These are phyloP conservation scores for Clonostachys rhizophaga DNA, from an alignment of 2,329 filamentous ascomycete genomes.

Conservation along the genomic window DNA sequence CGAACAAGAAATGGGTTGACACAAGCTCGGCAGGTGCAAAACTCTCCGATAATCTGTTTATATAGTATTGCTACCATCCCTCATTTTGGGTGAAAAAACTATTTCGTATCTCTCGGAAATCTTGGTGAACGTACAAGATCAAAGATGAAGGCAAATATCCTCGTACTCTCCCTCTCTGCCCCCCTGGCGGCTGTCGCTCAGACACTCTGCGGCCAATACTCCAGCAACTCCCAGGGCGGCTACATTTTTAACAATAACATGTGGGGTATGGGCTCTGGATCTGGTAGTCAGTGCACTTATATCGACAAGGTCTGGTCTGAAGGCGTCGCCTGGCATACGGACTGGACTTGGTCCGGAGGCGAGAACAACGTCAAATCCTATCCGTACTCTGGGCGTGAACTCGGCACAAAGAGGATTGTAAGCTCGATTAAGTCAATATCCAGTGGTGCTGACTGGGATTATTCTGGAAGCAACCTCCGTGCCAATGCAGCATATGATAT, in stretches of 20 bases:
- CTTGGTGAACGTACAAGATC: no score
- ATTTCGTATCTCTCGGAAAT: no score
- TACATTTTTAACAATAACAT: conserved; percentile 30
- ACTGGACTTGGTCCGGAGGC: conserved; percentile 32
- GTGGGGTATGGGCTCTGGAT: conserved; percentile 24
- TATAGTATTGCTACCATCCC: no score
- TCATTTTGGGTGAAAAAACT: no score
- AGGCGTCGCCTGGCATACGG: conserved; percentile 29
- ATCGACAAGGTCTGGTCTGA: conserved; percentile 23
- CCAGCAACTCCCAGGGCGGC: conserved; percentile 1
- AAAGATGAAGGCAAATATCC: no score
- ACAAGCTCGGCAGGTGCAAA: no score
- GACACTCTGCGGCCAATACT: background rate
- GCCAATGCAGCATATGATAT: conserved; percentile 57
- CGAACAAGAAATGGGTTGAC: no score
- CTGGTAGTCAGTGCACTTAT: conserved; percentile 33
- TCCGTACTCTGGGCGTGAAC: conserved; percentile 14
- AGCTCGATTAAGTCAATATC: conserved; percentile 23
- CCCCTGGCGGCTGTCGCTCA: background rate
- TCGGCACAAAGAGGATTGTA: conserved; percentile 16
- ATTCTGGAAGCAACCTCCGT: conserved; percentile 22
- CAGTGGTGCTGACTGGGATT: conserved; percentile 23
- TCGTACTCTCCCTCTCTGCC: no score
- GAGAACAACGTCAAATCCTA: conserved; percentile 33
- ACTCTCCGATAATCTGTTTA: no score